These are phyloP conservation scores for Ophidiomyces ophidiicola DNA, from an alignment of 2,329 filamentous ascomycete genomes.

Conservation along the genomic window DNA sequence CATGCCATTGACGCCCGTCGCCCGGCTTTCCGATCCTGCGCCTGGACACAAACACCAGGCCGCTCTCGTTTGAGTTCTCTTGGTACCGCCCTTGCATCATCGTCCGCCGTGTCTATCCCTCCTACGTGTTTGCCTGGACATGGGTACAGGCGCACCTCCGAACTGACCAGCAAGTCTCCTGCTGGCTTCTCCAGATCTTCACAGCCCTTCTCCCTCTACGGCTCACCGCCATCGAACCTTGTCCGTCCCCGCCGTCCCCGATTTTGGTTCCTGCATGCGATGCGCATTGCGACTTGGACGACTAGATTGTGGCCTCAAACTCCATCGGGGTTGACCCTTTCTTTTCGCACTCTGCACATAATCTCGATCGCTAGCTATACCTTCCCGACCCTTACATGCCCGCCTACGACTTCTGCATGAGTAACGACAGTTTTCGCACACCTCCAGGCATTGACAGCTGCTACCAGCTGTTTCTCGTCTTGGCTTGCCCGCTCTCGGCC, in stretches of 20 bases:
- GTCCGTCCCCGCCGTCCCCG: background rate
- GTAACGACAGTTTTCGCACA: no score
- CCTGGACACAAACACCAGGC: background rate
- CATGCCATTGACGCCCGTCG: no score
- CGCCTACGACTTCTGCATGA: no score
- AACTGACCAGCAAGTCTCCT: background rate
- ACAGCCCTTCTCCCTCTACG: background rate
- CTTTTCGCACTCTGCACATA: background rate
- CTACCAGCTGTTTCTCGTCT: no score
- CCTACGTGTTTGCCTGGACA: background rate
- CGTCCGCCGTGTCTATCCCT: background rate
- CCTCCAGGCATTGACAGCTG: no score
- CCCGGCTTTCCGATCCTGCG: background rate
- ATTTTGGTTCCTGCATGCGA: conserved; percentile 1
- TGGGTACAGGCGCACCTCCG: background rate
- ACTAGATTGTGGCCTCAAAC: conserved; percentile 3
- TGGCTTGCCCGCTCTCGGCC: no score
- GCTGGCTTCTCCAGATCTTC: background rate
- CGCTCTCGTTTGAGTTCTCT: no score
- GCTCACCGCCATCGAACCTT: background rate
- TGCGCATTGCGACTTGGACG: background rate
- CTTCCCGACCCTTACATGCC: no score
- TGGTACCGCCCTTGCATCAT: no score
- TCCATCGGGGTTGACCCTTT: background rate
- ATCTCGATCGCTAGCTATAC: no score